Evolutionary conservation across 768 basidiomycete genomes (phyloP), one percentile per base, ranked within the genome.

Genomic region (Rhizopogon roseolus): DNA sequence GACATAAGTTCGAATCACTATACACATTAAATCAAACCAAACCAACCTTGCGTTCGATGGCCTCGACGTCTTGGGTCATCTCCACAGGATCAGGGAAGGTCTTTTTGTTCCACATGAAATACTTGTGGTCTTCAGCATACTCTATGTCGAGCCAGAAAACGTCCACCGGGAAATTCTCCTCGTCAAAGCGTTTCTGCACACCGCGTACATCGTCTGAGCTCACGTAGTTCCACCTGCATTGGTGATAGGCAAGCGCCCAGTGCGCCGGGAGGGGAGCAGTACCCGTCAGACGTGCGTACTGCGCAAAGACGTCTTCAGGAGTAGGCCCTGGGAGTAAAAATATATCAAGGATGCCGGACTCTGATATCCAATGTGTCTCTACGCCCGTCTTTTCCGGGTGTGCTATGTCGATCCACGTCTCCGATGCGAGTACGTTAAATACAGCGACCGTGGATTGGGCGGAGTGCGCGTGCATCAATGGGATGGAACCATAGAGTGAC

Each of bases 91-190:
- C 90, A 6, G 95, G 93, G 85, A 98, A 98, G 37, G 77, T 81
- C 71, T 88, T 89, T 55, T 85, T 75, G 62, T 98, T 86, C 97
- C 97, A 99, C 58, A 98, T 90, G 69, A 98, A 93, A 77, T 99
- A 98, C 69, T 93, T 88, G 73, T 97, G 93, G 42, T 93, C 92
- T 41, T 88, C 84, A 0, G 95, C 75, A 68, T 97, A 97, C 66
- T 97, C 96, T 62, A 98, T 97, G 70, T 97, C 96, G 41, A 98
- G 80, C 96, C 95, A 98, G 65, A 98, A 86, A 3, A 95, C 93
- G 63, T 98, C 96, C 11, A 98, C 83, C 0, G 97, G 97, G 54
- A 98, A 92, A 61, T 96, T 90, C 40, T 88, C 90, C 60, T 95
- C 91, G 55, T 99, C 97, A 62, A 99, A 97, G 49, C 86, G 77